Evolutionary conservation across 23 red algal species (phyloP), one percentile per base, ranked within the genome.

Genomic region (Agarophyton chilense): DNA sequence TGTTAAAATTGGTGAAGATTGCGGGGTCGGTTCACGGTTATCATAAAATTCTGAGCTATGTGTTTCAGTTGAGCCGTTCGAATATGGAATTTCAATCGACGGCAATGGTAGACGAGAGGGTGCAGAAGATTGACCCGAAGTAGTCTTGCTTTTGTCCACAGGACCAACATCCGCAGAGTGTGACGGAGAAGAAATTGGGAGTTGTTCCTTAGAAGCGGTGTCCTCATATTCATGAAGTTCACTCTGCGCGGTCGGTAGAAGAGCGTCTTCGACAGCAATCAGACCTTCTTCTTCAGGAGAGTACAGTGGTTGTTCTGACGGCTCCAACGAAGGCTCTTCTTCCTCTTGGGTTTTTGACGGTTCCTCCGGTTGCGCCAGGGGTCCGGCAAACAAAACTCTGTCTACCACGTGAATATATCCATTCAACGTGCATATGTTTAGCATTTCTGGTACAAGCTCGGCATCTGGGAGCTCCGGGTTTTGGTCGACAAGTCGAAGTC

Each of bases 391-490:
- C 18, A 84, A 18, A 45, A 84, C 39, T 60, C 81, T 60, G 43
- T 72, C 40, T 29, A 84, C 32, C 17, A 52, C 40, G 81, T 84
- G 81, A 25, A 84, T 39, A 50, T 66, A 84, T 10, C 81, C 81
- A 28, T 84, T 84, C 32, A 12, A 68, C 7, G 81, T 50, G 33
- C 71, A 36, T 42, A 88, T 75, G 46, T 88, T 57, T 18, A 42
- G 25, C 35, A 84, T 51, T 64, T 46, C 81, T 9, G 42, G 44
- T 35, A 84, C 40, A 31, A 71, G 44, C 10, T 84, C 62, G 4
- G 81, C 55, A 52, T 84, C 81, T 84, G 61, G 81, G 11, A 84
- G 63, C 29, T 84, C 42, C 4, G 38, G 81, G 45, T 84, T 67
- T n/a, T 18, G 18, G 47, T 84, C 81, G 35, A 84, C 50, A n/a